Evolutionary conservation across 371 early-diverging fungal genomes (phyloP), one percentile per base, ranked within the genome.

Genomic region (Mortierella sp.): DNA sequence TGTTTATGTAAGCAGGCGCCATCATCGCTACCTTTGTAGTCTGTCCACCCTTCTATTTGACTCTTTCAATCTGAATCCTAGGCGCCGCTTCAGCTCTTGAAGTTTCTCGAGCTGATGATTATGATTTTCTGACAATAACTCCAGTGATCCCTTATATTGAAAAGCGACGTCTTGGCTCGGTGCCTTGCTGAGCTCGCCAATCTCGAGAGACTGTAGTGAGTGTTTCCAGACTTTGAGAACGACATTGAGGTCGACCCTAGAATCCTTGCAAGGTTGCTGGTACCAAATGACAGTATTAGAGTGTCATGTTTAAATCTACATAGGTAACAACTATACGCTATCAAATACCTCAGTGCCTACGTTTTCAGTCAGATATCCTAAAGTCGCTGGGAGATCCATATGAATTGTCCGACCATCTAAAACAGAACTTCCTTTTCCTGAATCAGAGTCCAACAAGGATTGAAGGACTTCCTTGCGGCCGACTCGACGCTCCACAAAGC

Each of bases 211-310:
- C 26, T 64, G 64, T 14, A 74, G 16, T 12, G 75, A 70, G 14
- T 39, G 59, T 5, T 71, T 71, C 79, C 79, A 79, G 35, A 16
- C n/a, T 26, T 51, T 64, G 24, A 71, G 60, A 28, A 71, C 58
- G 1, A 64, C 26, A 28, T 39, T n/a, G 4, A 67, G 54, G 20
- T 78, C 74, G 12, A 59, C 57, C 4, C 43, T 63, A 49, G 66
- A 24, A n/a, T 18, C 35, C 24, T 45, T 35, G 30, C 37, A 16
- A 32, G 32, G 1, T 16, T 66, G 26, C 20, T 30, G n/a, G 40
- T 22, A 26, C n/a, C 32, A n/a, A 24, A 3, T 37, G 60, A 8
- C 26, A 40, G 16, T 1, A 22, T 51, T 39, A 28, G 24, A n/a
- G 22, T 59, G 22, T 37, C 35, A 9, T n/a, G 52, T 45, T 45